Percentiles rank a stretch among this genome's conserved stretches.
Conservation (phyloP, 352 stramenopile species). For the Peronospora belbahrii region DNA sequence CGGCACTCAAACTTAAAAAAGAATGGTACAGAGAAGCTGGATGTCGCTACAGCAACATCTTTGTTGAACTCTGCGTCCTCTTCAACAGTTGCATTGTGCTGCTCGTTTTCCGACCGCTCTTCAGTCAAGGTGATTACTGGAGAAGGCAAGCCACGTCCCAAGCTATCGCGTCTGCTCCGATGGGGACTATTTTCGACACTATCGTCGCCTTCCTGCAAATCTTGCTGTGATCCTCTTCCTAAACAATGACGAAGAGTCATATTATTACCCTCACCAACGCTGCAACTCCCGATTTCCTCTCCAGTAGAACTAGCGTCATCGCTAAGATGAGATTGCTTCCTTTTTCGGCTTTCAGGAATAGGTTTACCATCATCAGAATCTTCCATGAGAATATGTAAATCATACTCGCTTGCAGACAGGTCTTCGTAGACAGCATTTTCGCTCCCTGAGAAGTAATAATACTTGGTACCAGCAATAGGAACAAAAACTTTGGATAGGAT, state of each 20-base stretch:
- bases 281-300: conserved; percentile 7
- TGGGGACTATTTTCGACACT: conserved; percentile 7
- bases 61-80: conserved; percentile 82
- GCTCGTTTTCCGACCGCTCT: conserved; percentile 21
- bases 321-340: neutral
- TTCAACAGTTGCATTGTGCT: conserved; percentile 37
- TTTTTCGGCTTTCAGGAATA: conserved; percentile 7
- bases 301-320: neutral
- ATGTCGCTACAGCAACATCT: conserved; percentile 73
- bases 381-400: conserved; percentile 61
- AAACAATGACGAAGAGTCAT: neutral
- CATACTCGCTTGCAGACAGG: conserved; percentile 39
- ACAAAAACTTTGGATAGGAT: conserved; percentile 57
- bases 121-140: conserved; percentile 21
- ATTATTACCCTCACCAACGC: conserved; percentile 1
- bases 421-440: conserved; percentile 56
- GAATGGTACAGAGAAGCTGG: conserved; percentile 75
- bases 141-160: conserved; percentile 19
- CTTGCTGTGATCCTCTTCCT: neutral
- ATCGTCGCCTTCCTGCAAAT: conserved; percentile 2
- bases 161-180: conserved; percentile 14
- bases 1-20: conserved; percentile 83
- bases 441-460: conserved; percentile 76
- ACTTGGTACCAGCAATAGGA: conserved; percentile 66
- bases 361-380: conserved; percentile 36